Evolutionary conservation across 495 filamentous ascomycete genomes (phyloP).

Genomic region (Talaromyces ruber): DNA sequence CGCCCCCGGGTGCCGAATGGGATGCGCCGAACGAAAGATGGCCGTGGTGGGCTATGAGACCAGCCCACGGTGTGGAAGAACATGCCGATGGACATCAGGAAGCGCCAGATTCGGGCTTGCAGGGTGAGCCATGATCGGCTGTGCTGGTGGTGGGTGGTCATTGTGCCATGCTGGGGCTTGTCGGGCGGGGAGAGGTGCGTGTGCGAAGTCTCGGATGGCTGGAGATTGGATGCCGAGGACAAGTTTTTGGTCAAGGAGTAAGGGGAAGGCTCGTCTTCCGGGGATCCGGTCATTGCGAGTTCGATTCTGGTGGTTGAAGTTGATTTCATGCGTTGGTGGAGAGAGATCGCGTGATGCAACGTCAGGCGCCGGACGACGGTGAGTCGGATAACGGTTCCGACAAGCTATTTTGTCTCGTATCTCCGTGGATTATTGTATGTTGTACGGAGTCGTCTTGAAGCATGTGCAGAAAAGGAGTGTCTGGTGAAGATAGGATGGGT

Average conservation of each 20-base stretch:
- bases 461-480: no score
- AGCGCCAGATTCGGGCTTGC: conserved; percentile 69
- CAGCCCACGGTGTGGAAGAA: conserved; percentile 57
- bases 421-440: not conserved
- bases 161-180: not conserved
- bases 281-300: not conserved
- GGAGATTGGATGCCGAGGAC: not conserved
- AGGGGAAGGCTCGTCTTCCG: not conserved
- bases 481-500: not conserved
- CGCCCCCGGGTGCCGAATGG: conserved; percentile 43
- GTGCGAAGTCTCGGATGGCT: not conserved
- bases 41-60: conserved; percentile 57
- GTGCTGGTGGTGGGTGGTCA: not conserved
- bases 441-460: no score
- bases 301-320: not conserved
- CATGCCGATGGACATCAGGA: conserved; percentile 75
- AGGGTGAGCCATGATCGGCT: conserved; percentile 57
- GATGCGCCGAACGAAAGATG: conserved; percentile 57
- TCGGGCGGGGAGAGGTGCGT: not conserved
- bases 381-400: not conserved
- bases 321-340: not conserved
- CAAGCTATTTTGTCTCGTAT: not conserved
- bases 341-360: not conserved
- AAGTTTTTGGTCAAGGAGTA: not conserved
- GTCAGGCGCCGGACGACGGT: not conserved